Evolutionary conservation across 192 early-diverging fungal species (phyloP).

Genomic region (Coemansia sp.): DNA sequence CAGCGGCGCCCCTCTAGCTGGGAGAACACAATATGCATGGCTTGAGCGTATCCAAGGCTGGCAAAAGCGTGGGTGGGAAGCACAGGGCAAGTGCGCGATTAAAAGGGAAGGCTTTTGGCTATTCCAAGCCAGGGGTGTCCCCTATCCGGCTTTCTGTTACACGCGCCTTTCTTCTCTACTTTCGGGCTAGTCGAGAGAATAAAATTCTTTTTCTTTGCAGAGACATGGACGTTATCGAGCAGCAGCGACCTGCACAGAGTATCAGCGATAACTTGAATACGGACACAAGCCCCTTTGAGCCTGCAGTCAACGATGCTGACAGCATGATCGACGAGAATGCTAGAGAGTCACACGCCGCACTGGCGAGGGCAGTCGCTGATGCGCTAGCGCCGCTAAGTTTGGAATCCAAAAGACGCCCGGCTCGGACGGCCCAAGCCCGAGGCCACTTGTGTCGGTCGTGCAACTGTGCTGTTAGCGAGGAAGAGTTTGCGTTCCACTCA

Average conservation of each 20-base stretch:
- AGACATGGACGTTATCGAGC: not conserved
- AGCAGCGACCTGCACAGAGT: not conserved
- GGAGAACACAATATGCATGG: not conserved
- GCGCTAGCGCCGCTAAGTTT: not conserved
- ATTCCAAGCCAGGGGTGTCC: not conserved
- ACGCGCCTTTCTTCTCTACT: not conserved
- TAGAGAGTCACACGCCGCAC: not conserved
- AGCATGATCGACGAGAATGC: not conserved
- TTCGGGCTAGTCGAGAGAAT: not conserved
- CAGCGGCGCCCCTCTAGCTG: not conserved
- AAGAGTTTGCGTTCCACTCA: constrained; percentile 1
- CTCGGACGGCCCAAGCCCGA: not conserved
- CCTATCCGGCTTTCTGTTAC: not conserved
- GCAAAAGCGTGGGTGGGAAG: not conserved
- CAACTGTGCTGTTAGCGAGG: not conserved
- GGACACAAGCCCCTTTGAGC: not conserved
- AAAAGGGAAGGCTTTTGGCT: not conserved
- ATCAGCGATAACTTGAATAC: not conserved
- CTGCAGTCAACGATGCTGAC: not conserved
- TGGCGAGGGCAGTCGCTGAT: constrained; percentile 2
- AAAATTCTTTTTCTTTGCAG: not conserved
- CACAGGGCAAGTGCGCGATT: not conserved
- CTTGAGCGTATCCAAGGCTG: not conserved
- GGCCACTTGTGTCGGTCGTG: constrained; percentile 4
- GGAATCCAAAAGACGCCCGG: not conserved